A percentile compares a stretch with the other conserved stretches of the same genome.
phyloP scores from a whole-genome alignment of 1,284 basidiomycete genomes.

The Marasmius sp. region DNA sequence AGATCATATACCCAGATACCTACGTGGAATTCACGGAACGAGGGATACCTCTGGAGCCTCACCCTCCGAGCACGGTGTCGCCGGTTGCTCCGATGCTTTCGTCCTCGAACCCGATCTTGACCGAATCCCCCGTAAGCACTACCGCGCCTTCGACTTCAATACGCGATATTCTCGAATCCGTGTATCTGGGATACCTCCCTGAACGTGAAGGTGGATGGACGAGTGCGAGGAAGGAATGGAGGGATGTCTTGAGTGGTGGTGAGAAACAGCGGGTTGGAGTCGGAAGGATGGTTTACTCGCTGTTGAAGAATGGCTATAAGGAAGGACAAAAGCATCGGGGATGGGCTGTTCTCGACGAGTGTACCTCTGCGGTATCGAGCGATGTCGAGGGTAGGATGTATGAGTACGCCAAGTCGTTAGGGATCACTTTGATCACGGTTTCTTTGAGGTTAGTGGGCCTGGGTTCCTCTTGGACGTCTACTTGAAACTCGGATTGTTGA shows the following conservation, averaged over 20 bases:
- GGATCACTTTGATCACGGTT: constrained; percentile 92
- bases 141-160: constrained; percentile 34
- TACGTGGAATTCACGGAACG: constrained; percentile 73
- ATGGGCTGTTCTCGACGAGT: constrained; percentile 81
- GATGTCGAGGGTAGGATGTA: constrained; percentile 98
- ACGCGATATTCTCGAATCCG: constrained; percentile 75
- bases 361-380: constrained; percentile 94
- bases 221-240: constrained; percentile 90
- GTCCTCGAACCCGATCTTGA: background rate
- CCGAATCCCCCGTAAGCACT: background rate
- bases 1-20: constrained; percentile 86
- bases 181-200: constrained; percentile 86
- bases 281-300: constrained; percentile 1
- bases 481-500: background rate
- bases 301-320: constrained; percentile 83
- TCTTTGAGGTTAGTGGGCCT: constrained; percentile 60
- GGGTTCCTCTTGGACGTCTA: background rate
- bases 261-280: constrained; percentile 85
- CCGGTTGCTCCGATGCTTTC: background rate
- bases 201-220: constrained; percentile 88
- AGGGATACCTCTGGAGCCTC: constrained; percentile 50
- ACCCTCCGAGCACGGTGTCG: background rate
- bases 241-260: constrained; percentile 91
- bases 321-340: constrained; percentile 84
- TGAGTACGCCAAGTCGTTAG: constrained; percentile 88